Base-by-base conservation (phyloP, 352 stramenopile species). In the Detonula confervacea region DNA sequence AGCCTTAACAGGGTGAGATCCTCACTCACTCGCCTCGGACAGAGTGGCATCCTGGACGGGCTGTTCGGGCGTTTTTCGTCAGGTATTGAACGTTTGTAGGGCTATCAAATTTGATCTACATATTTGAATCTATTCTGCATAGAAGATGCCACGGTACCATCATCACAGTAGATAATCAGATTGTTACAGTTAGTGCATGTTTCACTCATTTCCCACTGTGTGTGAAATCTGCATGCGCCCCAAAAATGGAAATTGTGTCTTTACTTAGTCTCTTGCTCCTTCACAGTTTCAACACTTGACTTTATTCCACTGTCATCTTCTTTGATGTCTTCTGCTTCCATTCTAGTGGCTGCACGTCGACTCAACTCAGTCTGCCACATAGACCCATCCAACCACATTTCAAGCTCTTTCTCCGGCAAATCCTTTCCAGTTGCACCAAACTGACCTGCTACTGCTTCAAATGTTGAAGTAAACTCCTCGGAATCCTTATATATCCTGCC, bases 401-500 rank as follows among this genome's bases (percentile, higher is more conserved):
- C n/a, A 25, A 84, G 59, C 70, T 84, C 69, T 12, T 63, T 44
- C 12, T 85, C 55, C 24, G 75, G 60, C 18, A 92, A 65, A 61
- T 93, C 87, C 39, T 77, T 49, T 59, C 89, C 89, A 55, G 69
- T 66, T 27, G 72, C 80, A 22, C 80, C 89, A 74, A 93, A 94
- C 35, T 90, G 52, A 44, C 89, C 89, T 18, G 88, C 86, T 14
- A 94, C 84, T 64, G 73, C 64, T 30, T 82, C 57, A 73, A 94
- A 94, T 25, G 86, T 89, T 9, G 77, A 35, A 5, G 76, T 44
- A 62, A 94, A 94, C 35, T 94, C 87, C 24, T 90, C 78, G 5
- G 61, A 29, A 59, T 70, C 86, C 25, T 77, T 42, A 42, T 83
- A 91, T 22, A 73, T 33, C 52, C 74, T 54, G n/a, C 71, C 77